Conservation (phyloP, 768 basidiomycete species). For the Mycena galopus region DNA sequence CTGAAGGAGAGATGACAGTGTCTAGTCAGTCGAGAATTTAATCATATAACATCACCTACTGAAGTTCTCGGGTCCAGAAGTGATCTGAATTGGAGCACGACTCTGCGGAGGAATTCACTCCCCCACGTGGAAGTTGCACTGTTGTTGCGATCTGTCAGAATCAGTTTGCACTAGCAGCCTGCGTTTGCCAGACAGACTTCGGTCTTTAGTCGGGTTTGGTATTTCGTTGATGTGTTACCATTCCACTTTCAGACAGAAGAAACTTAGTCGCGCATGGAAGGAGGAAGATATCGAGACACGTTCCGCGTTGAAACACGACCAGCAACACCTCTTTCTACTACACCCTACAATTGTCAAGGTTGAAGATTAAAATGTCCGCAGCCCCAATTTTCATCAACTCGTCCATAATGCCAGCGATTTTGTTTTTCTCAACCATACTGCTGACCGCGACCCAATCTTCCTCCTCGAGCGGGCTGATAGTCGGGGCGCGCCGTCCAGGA, state of each 20-base stretch:
- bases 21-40: too few relatives aligned
- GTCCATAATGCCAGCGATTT: slow-evolving; percentile 90
- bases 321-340: slow-evolving; percentile 44
- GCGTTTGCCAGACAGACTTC: neutral
- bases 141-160: slow-evolving; percentile 2
- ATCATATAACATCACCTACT: too few relatives aligned
- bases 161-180: neutral
- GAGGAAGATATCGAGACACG: slow-evolving; percentile 2
- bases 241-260: too few relatives aligned
- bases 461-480: slow-evolving; percentile 86
- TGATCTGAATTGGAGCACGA: too few relatives aligned
- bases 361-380: slow-evolving; percentile 91
- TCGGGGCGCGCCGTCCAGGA: slow-evolving; percentile 91
- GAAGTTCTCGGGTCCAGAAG: too few relatives aligned
- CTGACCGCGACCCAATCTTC: slow-evolving; percentile 93
- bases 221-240: too few relatives aligned
- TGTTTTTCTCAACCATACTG: slow-evolving; percentile 90
- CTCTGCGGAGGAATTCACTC: too few relatives aligned
- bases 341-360: slow-evolving; percentile 94
- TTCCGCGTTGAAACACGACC: neutral
- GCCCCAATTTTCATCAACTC: slow-evolving; percentile 85
- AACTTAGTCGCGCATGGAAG: neutral
- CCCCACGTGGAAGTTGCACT: neutral
- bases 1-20: too few relatives aligned
- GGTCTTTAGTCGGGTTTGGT: too few relatives aligned